These are phyloP conservation scores for Beauveria sp. DNA, from an alignment of 2,329 filamentous ascomycete genomes.

Conservation along the genomic window DNA sequence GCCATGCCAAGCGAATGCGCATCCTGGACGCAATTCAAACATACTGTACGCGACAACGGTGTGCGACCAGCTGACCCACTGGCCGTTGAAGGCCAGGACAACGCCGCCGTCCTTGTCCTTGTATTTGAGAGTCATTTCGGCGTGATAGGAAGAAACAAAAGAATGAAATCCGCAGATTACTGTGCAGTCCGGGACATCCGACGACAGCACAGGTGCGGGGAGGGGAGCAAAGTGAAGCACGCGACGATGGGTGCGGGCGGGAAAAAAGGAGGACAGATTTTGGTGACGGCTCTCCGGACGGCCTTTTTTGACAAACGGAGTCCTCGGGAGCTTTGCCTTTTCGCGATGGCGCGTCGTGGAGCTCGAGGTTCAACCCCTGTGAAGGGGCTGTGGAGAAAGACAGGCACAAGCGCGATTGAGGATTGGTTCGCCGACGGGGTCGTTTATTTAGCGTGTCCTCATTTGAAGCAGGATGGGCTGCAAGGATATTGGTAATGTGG, in stretches of 20 bases:
- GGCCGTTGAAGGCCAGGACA: constrained; percentile 64
- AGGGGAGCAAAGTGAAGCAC: background rate
- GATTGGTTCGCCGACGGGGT: background rate
- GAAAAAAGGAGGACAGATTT: background rate
- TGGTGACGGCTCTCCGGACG: background rate
- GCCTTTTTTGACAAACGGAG: background rate
- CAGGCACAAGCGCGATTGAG: background rate
- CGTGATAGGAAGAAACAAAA: constrained; percentile 9
- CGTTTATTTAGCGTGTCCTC: background rate
- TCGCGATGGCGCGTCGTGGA: background rate
- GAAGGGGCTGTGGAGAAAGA: background rate
- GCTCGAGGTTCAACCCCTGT: background rate
- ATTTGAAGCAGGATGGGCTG: no score
- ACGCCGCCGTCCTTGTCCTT: constrained; percentile 59
- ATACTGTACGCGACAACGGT: constrained; percentile 74
- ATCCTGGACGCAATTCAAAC: constrained; percentile 22
- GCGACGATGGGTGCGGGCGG: background rate
- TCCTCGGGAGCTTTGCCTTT: constrained; percentile 1
- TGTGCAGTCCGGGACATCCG: constrained; percentile 5
- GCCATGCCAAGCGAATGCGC: background rate
- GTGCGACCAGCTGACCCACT: constrained; percentile 86
- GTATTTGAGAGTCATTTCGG: constrained; percentile 42
- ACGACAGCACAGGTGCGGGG: background rate
- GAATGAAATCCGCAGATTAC: background rate
- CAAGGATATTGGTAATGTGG: no score